Evolutionary conservation across 208 protist genomes (phyloP).

Genomic region (Strigomonas culicis): DNA sequence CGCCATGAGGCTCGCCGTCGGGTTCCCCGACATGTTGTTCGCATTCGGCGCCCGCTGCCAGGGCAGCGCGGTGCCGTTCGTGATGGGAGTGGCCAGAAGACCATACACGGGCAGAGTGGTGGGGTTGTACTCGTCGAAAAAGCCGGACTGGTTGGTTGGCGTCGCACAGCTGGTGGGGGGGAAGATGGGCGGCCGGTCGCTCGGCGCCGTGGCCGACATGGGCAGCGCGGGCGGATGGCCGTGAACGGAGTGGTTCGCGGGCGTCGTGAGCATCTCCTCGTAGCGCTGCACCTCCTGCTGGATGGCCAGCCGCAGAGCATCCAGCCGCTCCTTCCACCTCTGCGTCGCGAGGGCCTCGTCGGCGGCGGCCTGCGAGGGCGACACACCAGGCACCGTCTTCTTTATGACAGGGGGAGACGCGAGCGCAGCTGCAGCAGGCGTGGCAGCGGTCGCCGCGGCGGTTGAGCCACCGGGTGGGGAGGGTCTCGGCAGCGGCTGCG

Average conservation of each 20-base stretch:
- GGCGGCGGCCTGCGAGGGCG: constrained; percentile 5
- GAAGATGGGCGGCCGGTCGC: constrained; percentile 4
- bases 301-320: neutral
- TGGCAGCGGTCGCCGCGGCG: neutral
- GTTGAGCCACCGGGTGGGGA: neutral
- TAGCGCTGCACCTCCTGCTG: constrained; percentile 1
- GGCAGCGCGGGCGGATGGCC: neutral
- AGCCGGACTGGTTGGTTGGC: neutral
- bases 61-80: too few species aligned
- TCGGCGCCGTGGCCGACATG: neutral
- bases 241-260: neutral
- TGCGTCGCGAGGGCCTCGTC: neutral
- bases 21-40: too few species aligned
- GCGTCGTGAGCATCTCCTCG: neutral
- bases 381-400: neutral
- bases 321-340: neutral
- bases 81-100: neutral
- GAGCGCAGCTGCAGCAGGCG: neutral
- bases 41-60: too few species aligned
- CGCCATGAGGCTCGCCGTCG: too few species aligned
- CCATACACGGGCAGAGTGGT: neutral
- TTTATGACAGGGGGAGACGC: neutral
- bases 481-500: neutral
- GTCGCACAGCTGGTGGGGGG: neutral
- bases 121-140: too few species aligned